phyloP scores from a whole-genome alignment of 2,329 filamentous ascomycete genomes.

The Ambrosiella beaveri region DNA sequence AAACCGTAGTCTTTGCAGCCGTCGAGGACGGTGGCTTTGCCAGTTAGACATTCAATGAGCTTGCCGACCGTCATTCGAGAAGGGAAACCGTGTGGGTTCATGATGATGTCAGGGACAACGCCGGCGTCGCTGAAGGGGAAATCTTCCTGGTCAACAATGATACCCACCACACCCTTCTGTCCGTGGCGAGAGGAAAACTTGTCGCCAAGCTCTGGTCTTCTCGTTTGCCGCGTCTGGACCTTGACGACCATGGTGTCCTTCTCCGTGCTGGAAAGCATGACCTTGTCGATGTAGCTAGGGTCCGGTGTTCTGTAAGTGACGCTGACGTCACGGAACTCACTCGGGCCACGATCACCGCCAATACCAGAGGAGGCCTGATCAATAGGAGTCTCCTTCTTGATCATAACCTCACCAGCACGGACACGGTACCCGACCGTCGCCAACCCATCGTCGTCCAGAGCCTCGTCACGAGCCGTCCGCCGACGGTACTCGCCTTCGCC shows the following conservation, averaged over 20 bases:
- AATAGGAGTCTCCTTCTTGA: slow-evolving; percentile 75
- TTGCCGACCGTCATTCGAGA: slow-evolving; percentile 99
- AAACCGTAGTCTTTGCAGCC: slow-evolving; percentile 77
- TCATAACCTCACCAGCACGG: slow-evolving; percentile 63
- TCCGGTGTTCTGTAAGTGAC: slow-evolving; percentile 72
- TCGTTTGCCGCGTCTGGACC: slow-evolving; percentile 87
- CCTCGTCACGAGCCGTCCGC: slow-evolving; percentile 49
- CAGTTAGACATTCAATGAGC: slow-evolving; percentile 83
- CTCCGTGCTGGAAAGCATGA: slow-evolving; percentile 82
- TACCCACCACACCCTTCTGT: slow-evolving; percentile 92
- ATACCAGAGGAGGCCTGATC: slow-evolving; percentile 60
- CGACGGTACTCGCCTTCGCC: slow-evolving; percentile 44
- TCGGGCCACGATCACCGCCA: slow-evolving; percentile 45
- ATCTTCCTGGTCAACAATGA: slow-evolving; percentile 91
- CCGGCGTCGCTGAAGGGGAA: slow-evolving; percentile 89
- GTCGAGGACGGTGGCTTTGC: slow-evolving; percentile 77
- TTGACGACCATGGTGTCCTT: slow-evolving; percentile 77
- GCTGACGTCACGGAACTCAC: slow-evolving; percentile 48
- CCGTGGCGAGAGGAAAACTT: slow-evolving; percentile 98
- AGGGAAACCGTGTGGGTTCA: slow-evolving; percentile 99
- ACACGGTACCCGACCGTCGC: slow-evolving; percentile 73
- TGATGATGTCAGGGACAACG: slow-evolving; percentile 95
- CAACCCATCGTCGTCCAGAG: slow-evolving; percentile 72
- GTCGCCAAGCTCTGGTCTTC: slow-evolving; percentile 86
- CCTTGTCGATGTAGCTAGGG: slow-evolving; percentile 83